Evolutionary conservation across 306 rosid genomes (phyloP).

Genomic region (Mimosa pudica): DNA sequence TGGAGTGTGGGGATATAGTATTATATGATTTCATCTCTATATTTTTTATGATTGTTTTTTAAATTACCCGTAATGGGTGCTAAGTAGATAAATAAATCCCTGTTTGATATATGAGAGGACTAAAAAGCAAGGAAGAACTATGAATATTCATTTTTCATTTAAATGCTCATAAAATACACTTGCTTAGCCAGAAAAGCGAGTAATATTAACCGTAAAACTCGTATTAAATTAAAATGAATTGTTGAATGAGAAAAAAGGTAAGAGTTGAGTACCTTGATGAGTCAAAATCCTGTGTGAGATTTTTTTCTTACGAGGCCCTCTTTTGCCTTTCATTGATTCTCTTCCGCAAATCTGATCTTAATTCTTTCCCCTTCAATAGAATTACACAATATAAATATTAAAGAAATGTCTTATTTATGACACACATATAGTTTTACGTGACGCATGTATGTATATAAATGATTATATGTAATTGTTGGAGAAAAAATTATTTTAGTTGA

Average conservation of each 20-base stretch:
- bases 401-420: background rate
- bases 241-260: background rate
- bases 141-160: background rate
- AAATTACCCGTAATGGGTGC: background rate
- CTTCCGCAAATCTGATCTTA: background rate
- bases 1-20: too few species aligned
- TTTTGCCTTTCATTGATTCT: background rate
- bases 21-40: too few species aligned
- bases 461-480: too few species aligned
- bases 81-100: background rate
- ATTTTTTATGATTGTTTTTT: too few species aligned
- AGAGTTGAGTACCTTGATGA: background rate
- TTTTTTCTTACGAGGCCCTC: background rate
- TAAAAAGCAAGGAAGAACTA: background rate
- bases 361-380: background rate
- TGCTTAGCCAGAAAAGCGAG: background rate
- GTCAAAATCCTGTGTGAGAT: background rate
- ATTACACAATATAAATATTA: too few species aligned
- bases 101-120: background rate
- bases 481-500: too few species aligned
- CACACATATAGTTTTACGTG: background rate
- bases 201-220: background rate
- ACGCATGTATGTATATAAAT: too few species aligned
- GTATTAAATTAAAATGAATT: background rate
- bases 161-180: background rate